A percentile compares a stretch with the other conserved stretches of the same genome.
phyloP scores from a whole-genome alignment of 2,329 filamentous ascomycete species.

The Cladorrhinum sp. region DNA sequence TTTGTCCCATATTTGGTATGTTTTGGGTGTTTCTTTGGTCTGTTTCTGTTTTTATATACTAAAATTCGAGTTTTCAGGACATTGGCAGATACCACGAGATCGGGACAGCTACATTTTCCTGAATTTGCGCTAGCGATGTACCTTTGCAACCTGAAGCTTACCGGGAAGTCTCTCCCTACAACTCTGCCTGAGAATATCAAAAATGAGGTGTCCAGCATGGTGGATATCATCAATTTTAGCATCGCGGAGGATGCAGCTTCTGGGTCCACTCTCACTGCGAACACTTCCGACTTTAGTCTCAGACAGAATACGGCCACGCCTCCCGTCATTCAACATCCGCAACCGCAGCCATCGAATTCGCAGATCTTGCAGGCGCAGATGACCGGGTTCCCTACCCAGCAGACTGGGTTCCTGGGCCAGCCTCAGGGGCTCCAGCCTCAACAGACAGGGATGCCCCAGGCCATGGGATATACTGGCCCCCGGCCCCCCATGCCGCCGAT shows the following conservation, averaged over 20 bases:
- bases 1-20: slow-evolving; percentile 86
- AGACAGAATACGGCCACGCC: slow-evolving; percentile 48
- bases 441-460: slow-evolving; percentile 69
- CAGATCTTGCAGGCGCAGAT: slow-evolving; percentile 64
- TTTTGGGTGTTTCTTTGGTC: not conserved
- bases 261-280: slow-evolving; percentile 53
- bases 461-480: slow-evolving; percentile 77
- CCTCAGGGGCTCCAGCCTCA: slow-evolving; percentile 62
- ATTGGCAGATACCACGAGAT: slow-evolving; percentile 91
- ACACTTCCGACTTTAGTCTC: slow-evolving; percentile 66
- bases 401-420: slow-evolving; percentile 57
- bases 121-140: slow-evolving; percentile 99
- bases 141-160: slow-evolving; percentile 89
- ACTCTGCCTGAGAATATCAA: slow-evolving; percentile 78
- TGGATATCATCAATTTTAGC: slow-evolving; percentile 97
- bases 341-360: slow-evolving; percentile 71
- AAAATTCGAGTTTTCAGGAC: slow-evolving; percentile 55
- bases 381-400: slow-evolving; percentile 63
- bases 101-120: slow-evolving; percentile 92
- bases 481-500: slow-evolving; percentile 82
- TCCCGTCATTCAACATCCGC: slow-evolving; percentile 63
- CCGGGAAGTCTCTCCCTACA: slow-evolving; percentile 75
- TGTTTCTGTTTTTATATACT: slow-evolving; percentile 12
- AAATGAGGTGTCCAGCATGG: slow-evolving; percentile 99
- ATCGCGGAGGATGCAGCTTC: slow-evolving; percentile 67